Conservation (phyloP, 1,284 basidiomycete species). For the Ganoderma multipileum region DNA sequence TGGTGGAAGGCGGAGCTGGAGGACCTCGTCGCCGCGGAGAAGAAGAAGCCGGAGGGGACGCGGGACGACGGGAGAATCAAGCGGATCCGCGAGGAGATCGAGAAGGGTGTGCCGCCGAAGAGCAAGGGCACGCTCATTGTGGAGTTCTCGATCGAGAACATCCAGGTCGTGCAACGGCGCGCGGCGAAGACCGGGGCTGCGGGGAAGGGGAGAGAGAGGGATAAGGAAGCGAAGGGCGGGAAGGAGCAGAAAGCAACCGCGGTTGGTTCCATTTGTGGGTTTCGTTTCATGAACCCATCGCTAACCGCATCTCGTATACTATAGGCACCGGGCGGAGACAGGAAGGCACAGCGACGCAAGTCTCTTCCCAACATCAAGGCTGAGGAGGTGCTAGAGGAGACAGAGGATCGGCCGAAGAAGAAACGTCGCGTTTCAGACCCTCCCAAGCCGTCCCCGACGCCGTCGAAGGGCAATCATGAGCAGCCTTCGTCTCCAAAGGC, state of each 20-base stretch:
- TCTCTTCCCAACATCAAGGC: slow-evolving; percentile 32
- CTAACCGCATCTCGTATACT: slow-evolving; percentile 21
- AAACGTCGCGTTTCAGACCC: slow-evolving; percentile 37
- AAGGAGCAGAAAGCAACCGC: slow-evolving; percentile 35
- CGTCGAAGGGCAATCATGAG: slow-evolving; percentile 17
- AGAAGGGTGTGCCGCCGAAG: slow-evolving; percentile 51
- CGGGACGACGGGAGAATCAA: slow-evolving; percentile 61
- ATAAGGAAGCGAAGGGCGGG: slow-evolving; percentile 13
- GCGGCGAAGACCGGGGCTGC: slow-evolving; percentile 45
- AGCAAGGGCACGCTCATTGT: slow-evolving; percentile 76
- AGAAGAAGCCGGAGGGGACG: slow-evolving; percentile 48
- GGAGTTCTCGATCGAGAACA: slow-evolving; percentile 94
- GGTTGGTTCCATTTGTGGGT: slow-evolving; percentile 19
- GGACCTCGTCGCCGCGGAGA: slow-evolving; percentile 70
- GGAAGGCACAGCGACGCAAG: slow-evolving; percentile 25
- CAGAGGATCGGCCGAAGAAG: slow-evolving; percentile 36
- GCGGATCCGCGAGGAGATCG: slow-evolving; percentile 67
- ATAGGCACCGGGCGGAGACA: slow-evolving; percentile 23
- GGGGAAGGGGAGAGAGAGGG: slow-evolving; percentile 10
- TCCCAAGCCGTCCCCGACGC: slow-evolving; percentile 21
- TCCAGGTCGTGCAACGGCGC: slow-evolving; percentile 83
- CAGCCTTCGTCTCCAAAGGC: slow-evolving; percentile 16
- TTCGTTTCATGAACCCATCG: neutral
- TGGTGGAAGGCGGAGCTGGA: slow-evolving; percentile 89
- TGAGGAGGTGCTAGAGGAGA: slow-evolving; percentile 31